Conservation (phyloP, 371 early-diverging fungal genomes). For the Choanephora cucurbitarum region DNA sequence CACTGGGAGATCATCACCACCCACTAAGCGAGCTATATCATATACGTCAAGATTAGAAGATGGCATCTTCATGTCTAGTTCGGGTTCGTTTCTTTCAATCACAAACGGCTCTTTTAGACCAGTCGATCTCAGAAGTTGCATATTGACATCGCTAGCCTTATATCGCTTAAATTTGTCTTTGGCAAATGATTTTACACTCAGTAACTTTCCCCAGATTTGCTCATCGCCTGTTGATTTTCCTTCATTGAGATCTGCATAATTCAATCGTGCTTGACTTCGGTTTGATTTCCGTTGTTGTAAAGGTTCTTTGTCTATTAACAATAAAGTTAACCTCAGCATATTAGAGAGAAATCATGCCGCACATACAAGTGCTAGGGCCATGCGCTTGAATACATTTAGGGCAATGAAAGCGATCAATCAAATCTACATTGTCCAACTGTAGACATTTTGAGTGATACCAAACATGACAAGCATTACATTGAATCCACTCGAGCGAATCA, state of each 20-base stretch:
- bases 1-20: constrained; percentile 56
- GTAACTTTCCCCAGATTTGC: constrained; percentile 63
- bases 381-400: constrained; percentile 51
- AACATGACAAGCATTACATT: constrained; percentile 67
- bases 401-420: constrained; percentile 70
- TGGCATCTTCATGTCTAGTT: constrained; percentile 85
- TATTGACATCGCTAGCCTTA: constrained; percentile 54
- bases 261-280: constrained; percentile 57
- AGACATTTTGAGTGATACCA: constrained; percentile 75
- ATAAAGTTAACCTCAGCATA: not conserved
- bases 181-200: constrained; percentile 58
- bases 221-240: constrained; percentile 63
- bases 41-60: constrained; percentile 57
- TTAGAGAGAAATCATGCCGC: not conserved
- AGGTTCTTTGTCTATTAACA: constrained; percentile 21
- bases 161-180: constrained; percentile 60
- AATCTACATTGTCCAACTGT: constrained; percentile 54
- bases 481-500: constrained; percentile 49
- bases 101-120: constrained; percentile 69
- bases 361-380: constrained; percentile 67
- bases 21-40: constrained; percentile 71
- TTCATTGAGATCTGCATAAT: constrained; percentile 74
- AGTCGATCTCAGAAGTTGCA: constrained; percentile 54
- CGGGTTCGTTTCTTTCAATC: constrained; percentile 56
- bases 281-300: constrained; percentile 57